Conservation (phyloP, 1,139 yeast species). For the Magnusiomyces suaveolens region DNA sequence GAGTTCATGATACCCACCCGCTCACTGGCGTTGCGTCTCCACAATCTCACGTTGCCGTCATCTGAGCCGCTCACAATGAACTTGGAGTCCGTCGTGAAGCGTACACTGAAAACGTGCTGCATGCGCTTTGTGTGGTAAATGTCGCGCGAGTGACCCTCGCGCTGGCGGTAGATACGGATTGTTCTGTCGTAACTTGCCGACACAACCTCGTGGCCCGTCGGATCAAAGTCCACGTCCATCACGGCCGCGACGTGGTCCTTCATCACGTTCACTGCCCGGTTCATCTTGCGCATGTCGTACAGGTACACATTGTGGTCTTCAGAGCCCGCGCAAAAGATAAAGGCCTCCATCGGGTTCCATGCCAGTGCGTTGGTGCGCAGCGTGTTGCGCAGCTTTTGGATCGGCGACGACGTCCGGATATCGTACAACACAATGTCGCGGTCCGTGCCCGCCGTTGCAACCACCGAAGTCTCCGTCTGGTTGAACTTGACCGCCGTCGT, state of each 20-base stretch:
- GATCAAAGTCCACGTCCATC: conserved; percentile 87
- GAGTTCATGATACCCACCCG: conserved; percentile 73
- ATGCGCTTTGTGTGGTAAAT: conserved; percentile 93
- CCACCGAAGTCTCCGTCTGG: conserved; percentile 76
- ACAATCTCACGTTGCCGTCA: conserved; percentile 86
- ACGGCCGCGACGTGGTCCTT: conserved; percentile 97
- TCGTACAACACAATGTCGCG: conserved; percentile 87
- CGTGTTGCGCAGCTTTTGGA: conserved; percentile 77
- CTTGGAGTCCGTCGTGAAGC: conserved; percentile 78
- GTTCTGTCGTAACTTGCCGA: conserved; percentile 95
- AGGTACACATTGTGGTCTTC: conserved; percentile 93
- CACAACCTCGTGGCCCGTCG: conserved; percentile 93
- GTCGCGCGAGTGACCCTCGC: conserved; percentile 89
- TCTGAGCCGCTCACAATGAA: conserved; percentile 88
- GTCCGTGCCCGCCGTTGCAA: conserved; percentile 90
- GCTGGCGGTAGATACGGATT: conserved; percentile 62
- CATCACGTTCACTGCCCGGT: conserved; percentile 67
- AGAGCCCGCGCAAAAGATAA: conserved; percentile 78
- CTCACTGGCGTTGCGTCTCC: conserved; percentile 85
- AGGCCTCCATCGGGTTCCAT: conserved; percentile 99
- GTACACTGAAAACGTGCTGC: conserved; percentile 86
- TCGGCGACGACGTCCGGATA: conserved; percentile 82
- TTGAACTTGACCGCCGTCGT: conserved; percentile 73
- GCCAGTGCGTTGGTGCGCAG: conserved; percentile 78
- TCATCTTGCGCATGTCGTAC: conserved; percentile 93